Evolutionary conservation across 1,284 basidiomycete species (phyloP), one percentile per base, ranked within the genome.

Genomic region (Omphalotus olearius): DNA sequence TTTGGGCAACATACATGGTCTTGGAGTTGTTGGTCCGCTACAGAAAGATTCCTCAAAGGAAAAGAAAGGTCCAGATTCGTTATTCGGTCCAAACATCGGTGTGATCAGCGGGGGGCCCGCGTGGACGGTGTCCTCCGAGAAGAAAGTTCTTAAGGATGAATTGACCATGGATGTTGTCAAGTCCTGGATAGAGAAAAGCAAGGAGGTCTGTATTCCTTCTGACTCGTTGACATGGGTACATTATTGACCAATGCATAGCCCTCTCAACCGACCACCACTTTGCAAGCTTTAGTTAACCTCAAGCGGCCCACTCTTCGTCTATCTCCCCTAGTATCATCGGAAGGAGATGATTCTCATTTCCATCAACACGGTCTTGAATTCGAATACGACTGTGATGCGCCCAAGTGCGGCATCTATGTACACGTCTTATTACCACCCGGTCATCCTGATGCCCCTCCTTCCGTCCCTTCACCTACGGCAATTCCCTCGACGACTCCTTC

Each of bases 251-350:
- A 45, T 50, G 30, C 26, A 6, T 56, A 91, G 88, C 68, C 80
- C 13, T 77, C 84, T 7, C 87, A 92, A 60, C 82, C 91, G 0
- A 94, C 92, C 0, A 95, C 92, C 0, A 94, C 91, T 1, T 74
- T 95, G 0, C 92, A 95, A 70, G 92, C 92, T 0, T 78, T 93
- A 28, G 92, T 95, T 56, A 94, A 94, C 62, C 81, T 95, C 60
- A 94, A 94, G 65, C 82, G 92, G 6, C 93, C 92, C 0, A 85
- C 89, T 1, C 74, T 84, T 50, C 85, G 78, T 42, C 79, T 82
- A 41, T 88, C 79, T 33, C 91, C 83, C n/a, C 75, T 83, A 43
- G 70, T 75, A 3, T 56, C 64, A n/a, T 45, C 57, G 9, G 62
- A 71, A n/a, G 40, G 28, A 16, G 72, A 79, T 17, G 67, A 76